phyloP scores from a whole-genome alignment of 1,284 basidiomycete species.

The Schizophyllum commune region DNA sequence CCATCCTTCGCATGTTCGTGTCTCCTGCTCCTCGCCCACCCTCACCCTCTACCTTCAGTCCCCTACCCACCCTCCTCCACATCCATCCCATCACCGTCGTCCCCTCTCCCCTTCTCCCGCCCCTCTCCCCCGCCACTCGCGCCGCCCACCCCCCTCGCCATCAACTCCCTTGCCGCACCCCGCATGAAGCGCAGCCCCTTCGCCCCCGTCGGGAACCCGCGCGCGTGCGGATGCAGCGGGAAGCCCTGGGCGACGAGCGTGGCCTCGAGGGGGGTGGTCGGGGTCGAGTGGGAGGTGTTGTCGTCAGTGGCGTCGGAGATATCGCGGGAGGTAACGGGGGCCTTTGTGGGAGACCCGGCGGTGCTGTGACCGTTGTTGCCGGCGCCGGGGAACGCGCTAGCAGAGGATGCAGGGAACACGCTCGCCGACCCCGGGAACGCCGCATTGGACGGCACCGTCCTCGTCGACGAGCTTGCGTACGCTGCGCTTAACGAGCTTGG shows the following conservation, averaged over 20 bases:
- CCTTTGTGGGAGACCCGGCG: too few species aligned
- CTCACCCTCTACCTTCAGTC: too few species aligned
- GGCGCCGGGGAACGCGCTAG: too few species aligned
- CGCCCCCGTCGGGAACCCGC: neutral
- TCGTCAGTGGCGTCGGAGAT: too few species aligned
- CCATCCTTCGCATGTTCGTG: neutral
- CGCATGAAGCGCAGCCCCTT: neutral
- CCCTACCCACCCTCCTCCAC: neutral
- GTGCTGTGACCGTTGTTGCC: too few species aligned
- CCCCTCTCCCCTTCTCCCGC: neutral
- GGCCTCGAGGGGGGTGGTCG: neutral
- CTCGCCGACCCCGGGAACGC: too few species aligned
- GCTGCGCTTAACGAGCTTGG: neutral
- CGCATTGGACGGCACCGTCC: too few species aligned
- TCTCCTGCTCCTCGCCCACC: neutral
- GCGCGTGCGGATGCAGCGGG: neutral
- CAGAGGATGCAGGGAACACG: too few species aligned
- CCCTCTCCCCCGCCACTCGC: neutral
- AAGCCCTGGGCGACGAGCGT: neutral
- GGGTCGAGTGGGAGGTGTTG: neutral
- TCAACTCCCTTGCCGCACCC: neutral
- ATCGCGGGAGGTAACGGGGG: too few species aligned
- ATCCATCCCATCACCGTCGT: neutral
- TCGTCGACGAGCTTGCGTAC: too few species aligned
- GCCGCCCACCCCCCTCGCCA: too few species aligned